Conservation (phyloP, 225 moss, liverwort and hornwort genomes). For the Bryum argenteum region DNA sequence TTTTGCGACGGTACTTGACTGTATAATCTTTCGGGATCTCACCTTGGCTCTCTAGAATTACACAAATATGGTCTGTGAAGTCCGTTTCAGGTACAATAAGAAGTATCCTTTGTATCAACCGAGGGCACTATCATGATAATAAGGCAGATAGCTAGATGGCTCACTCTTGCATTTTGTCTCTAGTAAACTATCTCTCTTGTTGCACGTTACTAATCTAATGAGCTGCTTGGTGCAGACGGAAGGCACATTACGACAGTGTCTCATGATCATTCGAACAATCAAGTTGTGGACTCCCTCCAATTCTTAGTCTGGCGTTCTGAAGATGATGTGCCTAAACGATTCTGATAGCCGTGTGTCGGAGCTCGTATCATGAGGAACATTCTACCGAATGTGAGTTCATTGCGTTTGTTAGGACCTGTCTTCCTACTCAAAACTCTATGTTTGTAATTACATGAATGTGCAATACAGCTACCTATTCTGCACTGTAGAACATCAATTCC, state of each 20-base stretch:
- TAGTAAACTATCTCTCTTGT: not conserved
- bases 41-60: not conserved
- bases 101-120: too few relatives aligned
- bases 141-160: too few relatives aligned
- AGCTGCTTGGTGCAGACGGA: slow-evolving; percentile 64
- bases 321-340: slow-evolving; percentile 18
- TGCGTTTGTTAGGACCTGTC: not conserved
- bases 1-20: not conserved
- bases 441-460: too few relatives aligned
- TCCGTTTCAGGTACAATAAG: not conserved
- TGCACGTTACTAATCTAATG: slow-evolving; percentile 21
- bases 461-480: too few relatives aligned
- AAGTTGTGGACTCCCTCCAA: slow-evolving; percentile 84
- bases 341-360: slow-evolving; percentile 7
- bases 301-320: slow-evolving; percentile 29
- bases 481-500: too few relatives aligned
- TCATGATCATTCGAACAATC: slow-evolving; percentile 90
- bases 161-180: not conserved
- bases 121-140: not conserved
- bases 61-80: not conserved
- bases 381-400: slow-evolving; percentile 13
- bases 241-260: slow-evolving; percentile 85
- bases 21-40: not conserved
- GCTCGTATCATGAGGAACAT: slow-evolving; percentile 11
- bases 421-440: not conserved